Base-by-base conservation (phyloP, 2,329 filamentous ascomycete species). In the Pseudogymnoascus sp. region DNA sequence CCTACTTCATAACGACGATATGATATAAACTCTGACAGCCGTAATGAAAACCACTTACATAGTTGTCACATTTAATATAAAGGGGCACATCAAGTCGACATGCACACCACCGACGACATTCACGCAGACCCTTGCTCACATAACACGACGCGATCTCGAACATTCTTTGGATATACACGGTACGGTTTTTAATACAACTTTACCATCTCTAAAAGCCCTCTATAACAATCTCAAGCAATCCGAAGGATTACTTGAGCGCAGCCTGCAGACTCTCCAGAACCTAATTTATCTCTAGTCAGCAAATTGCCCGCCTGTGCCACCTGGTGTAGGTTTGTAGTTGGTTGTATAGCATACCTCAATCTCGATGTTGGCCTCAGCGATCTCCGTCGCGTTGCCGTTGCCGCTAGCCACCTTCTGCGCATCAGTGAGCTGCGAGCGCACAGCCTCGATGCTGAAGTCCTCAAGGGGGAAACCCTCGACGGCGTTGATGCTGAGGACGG, bases 281-380 rank as follows among this genome's bases (percentile, higher is more conserved):
- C 89, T 93, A 68, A 3, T 51, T 45, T 51, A 51, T 23, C 37
- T 4, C 11, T 10, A 12, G 73, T 83, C 72, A 84, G 47, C 29
- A 57, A 57, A 2, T 8, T 12, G 29, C 10, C 29, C 29, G 6
- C 29, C 8, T 29, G 1, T 5, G 5, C 29, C 29, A 29, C 5
- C 7, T 2, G 29, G 6, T 8, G 7, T 1, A 29, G 7, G 29
- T 5, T 8, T 5, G 29, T 1, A 29, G 39, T n/a, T n/a, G n/a
- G 39, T 18, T 31, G 21, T 18, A 63, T 62, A 62, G 71, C 82
- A 76, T 79, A 96, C 93, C 91, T 99, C 95, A 71, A 99, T 81
- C 85, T 97, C 93, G 77, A 99, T 93, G 86, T 97, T 97, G 71
- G 95, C 95, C 86, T 99, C 95, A 69, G 93, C 93, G 79, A 97